Evolutionary conservation across 2,329 filamentous ascomycete species (phyloP), one percentile per base, ranked within the genome.

Genomic region (Coleophoma cylindrospora): DNA sequence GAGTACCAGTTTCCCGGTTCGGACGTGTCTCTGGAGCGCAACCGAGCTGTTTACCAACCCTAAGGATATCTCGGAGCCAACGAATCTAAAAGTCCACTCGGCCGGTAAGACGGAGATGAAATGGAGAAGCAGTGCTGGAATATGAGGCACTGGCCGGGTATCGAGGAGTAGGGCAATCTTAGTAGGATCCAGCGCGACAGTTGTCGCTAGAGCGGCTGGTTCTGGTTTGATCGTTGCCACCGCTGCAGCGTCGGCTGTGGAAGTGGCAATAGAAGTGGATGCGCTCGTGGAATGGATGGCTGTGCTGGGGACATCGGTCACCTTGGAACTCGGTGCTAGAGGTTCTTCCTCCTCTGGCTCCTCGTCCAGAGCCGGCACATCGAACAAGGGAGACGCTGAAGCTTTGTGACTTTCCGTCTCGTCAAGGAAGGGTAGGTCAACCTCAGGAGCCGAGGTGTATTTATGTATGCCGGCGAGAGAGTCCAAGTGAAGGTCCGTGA

Each of bases 81-180:
- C 71, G 52, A 66, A 68, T 37, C 70, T 62, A 22, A 73, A 60
- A 14, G 68, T 67, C 69, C 69, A 72, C 11, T 53, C 50, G 19
- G 69, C 68, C 3, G 68, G 69, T 12, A 72, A 64, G 7, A 66
- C 59, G 33, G 57, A 52, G 27, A 61, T 55, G 52, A 64, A 68
- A 50, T 67, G 64, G 34, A 66, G 50, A 22, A 68, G 54, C 22
- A 66, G 47, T 3, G 65, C 62, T 17, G 66, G 47, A n/a, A 67
- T 57, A 22, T 57, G 57, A 14, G 54, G 34, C 13, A 61, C 47
- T 4, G 61, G 58, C 38, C 60, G 56, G 32, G 61, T 62, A 50
- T 66, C 64, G 22, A 64, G 57, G 17, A 66, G 64, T 2, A 63
- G 56, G 1, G 65, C 65, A n/a, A 61, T 63, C 40, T 59, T 60